Evolutionary conservation across 441 rosid species (phyloP), one percentile per base, ranked within the genome.

Genomic region (Populus trichocarpa): DNA sequence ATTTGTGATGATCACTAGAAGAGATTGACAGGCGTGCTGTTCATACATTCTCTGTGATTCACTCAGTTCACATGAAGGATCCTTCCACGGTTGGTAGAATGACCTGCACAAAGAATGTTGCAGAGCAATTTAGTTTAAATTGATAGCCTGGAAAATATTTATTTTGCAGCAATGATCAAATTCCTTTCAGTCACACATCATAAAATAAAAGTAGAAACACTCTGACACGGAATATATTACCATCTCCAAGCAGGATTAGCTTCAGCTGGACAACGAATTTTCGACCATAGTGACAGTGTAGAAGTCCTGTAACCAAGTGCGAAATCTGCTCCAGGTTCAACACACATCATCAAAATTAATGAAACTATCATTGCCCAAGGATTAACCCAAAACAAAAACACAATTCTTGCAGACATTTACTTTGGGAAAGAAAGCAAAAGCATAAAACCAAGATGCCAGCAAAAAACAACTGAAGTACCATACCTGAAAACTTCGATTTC

Each of bases 231-330:
- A 73, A 72, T 70, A 16, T 8, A 79, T 86, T 92, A 94, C 99
- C 99, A 94, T 92, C 93, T 90, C 99, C 98, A 94, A 71, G 81
- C 78, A 33, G 95, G 90, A 83, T 85, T 82, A 7, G 88, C 91
- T 87, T 96, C 99, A 22, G 90, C 73, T 12, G 98, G 97, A 72
- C 84, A 81, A 66, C 85, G 75, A 35, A 96, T 86, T 83, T 79
- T 89, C 4, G 87, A 84, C 67, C 86, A 85, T 30, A 87, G 70
- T 14, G 89, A 82, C 73, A 74, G 67, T 75, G 78, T 67, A 18
- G 86, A 76, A 61, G 80, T 76, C 57, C 70, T 67, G 32, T 77
- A 75, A 40, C 4, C 71, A 64, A 69, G 74, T 69, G 53, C 22
- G 36, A 70, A 75, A 71, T 81, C 88, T 68, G 89, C 75, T 69